Evolutionary conservation across 2,329 filamentous ascomycete genomes (phyloP).

Genomic region (Scedosporium dehoogii): DNA sequence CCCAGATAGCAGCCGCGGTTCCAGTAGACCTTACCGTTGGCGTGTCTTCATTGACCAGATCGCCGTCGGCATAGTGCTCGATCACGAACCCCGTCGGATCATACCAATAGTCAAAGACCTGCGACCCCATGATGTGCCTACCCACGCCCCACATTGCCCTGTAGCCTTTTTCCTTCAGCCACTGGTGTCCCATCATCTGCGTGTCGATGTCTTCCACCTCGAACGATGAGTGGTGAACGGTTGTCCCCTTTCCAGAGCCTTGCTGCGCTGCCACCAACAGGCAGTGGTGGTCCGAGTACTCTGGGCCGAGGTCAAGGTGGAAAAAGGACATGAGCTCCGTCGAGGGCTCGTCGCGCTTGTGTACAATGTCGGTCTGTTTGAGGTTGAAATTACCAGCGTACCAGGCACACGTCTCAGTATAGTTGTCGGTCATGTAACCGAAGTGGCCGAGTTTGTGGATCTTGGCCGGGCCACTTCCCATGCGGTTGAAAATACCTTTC

Average conservation of each 20-base stretch:
- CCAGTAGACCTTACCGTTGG: not conserved
- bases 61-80: constrained; percentile 53
- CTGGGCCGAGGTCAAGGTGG: constrained; percentile 41
- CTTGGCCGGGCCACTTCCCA: not conserved
- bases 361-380: constrained; percentile 22
- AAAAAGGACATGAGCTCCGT: constrained; percentile 30
- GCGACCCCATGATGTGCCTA: constrained; percentile 46
- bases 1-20: too few species aligned
- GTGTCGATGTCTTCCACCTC: constrained; percentile 52
- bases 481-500: not conserved
- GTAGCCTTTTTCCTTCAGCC: constrained; percentile 42
- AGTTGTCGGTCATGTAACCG: constrained; percentile 21
- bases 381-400: constrained; percentile 32
- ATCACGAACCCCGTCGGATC: constrained; percentile 43
- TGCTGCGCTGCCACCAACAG: constrained; percentile 33
- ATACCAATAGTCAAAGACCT: constrained; percentile 56
- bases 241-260: constrained; percentile 7
- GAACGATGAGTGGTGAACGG: constrained; percentile 17
- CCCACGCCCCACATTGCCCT: constrained; percentile 51
- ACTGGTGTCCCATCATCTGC: constrained; percentile 49
- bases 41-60: constrained; percentile 38
- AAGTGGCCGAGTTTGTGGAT: constrained; percentile 23
- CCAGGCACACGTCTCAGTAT: constrained; percentile 21
- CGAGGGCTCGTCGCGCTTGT: constrained; percentile 7
- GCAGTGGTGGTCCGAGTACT: constrained; percentile 43